Conservation (phyloP, 495 filamentous ascomycete species). For the Haplographium delicatum region DNA sequence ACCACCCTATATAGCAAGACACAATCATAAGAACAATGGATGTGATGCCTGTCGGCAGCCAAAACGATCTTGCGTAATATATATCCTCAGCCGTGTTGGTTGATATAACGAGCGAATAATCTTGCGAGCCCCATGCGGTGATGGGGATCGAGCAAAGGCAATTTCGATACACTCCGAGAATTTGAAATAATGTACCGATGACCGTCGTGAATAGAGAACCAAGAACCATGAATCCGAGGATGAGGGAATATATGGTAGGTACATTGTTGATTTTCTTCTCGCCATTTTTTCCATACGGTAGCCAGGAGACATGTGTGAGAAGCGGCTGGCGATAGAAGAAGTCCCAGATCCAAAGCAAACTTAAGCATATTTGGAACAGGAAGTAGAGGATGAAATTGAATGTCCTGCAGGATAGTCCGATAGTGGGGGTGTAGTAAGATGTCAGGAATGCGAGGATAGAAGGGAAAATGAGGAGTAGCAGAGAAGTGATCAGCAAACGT, state of each 20-base stretch:
- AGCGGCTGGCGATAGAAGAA: neutral
- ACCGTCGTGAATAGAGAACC: slow-evolving; percentile 4
- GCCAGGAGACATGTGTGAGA: neutral
- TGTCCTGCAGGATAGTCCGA: slow-evolving; percentile 36
- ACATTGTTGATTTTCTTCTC: neutral
- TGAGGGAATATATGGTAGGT: neutral
- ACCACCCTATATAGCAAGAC: slow-evolving; percentile 9
- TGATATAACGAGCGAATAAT: neutral
- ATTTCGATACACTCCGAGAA: slow-evolving; percentile 10
- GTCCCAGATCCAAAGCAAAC: slow-evolving; percentile 26
- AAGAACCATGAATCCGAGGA: neutral
- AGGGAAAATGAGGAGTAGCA: slow-evolving; percentile 28
- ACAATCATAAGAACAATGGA: slow-evolving; percentile 4
- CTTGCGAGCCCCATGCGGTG: neutral
- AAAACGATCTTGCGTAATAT: neutral
- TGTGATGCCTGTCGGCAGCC: slow-evolving; percentile 12
- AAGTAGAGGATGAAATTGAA: slow-evolving; percentile 38
- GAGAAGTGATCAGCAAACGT: slow-evolving; percentile 23
- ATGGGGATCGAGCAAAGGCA: slow-evolving; percentile 10
- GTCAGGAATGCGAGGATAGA: slow-evolving; percentile 34
- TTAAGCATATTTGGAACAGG: slow-evolving; percentile 30
- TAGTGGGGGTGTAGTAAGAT: slow-evolving; percentile 34
- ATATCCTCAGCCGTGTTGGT: slow-evolving; percentile 8
- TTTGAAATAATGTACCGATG: slow-evolving; percentile 4
- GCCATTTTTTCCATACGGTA: neutral